These are phyloP conservation scores for Pyricularia sp. DNA, from an alignment of 2,329 filamentous ascomycete genomes.

Conservation along the genomic window DNA sequence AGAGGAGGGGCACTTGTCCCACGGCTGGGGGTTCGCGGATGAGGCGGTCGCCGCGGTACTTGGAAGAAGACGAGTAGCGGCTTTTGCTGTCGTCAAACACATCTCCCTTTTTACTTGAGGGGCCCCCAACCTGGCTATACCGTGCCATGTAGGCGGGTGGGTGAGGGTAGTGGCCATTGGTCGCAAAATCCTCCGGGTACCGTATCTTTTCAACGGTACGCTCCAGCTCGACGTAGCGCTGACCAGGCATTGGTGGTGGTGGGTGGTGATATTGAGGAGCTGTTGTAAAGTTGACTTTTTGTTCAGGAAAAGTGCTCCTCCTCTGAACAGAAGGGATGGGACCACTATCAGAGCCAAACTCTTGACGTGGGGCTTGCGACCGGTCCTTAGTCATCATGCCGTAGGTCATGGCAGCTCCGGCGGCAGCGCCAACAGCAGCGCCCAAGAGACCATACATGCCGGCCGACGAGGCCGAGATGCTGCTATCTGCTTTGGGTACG, in stretches of 20 bases:
- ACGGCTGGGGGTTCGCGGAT: slow-evolving; percentile 29
- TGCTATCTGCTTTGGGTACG: slow-evolving; percentile 19
- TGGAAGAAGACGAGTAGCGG: slow-evolving; percentile 24
- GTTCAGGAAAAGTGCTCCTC: slow-evolving; percentile 35
- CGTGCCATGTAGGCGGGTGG: slow-evolving; percentile 25
- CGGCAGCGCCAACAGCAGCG: slow-evolving; percentile 52
- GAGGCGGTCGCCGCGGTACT: slow-evolving; percentile 26
- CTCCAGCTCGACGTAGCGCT: slow-evolving; percentile 27
- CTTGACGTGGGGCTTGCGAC: slow-evolving; percentile 27
- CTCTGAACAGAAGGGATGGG: slow-evolving; percentile 28
- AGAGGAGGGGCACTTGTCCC: slow-evolving; percentile 25
- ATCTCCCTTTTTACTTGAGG: not conserved
- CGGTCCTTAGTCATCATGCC: slow-evolving; percentile 50
- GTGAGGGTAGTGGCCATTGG: slow-evolving; percentile 16
- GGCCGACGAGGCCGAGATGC: slow-evolving; percentile 51
- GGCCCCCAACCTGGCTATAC: slow-evolving; percentile 21
- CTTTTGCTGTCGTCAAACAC: slow-evolving; percentile 28
- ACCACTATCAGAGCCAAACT: slow-evolving; percentile 22
- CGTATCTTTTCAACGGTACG: slow-evolving; percentile 26
- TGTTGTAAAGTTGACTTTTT: not conserved
- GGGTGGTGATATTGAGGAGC: not conserved
- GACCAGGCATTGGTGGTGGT: slow-evolving; percentile 15
- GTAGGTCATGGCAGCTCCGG: slow-evolving; percentile 67
- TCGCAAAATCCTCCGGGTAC: slow-evolving; percentile 20
- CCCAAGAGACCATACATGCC: slow-evolving; percentile 59